Base-by-base conservation (phyloP, 208 protist genomes). In the Crithidia brevicula region DNA sequence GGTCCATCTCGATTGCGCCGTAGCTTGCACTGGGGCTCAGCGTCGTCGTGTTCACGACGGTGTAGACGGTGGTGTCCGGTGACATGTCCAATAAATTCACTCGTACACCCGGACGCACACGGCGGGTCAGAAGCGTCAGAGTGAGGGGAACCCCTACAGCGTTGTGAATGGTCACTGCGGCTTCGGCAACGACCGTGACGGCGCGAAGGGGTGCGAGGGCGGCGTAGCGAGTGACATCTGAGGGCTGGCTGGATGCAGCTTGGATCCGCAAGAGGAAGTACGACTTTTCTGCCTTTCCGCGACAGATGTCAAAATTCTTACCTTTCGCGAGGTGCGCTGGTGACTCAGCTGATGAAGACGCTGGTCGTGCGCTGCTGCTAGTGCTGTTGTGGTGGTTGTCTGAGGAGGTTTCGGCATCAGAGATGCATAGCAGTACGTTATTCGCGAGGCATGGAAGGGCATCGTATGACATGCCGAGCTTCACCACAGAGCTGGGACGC, bases 391-490 rank as follows among this genome's bases (percentile, higher is more conserved):
- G 42, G 34, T n/a, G 20, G 57, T 22, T 27, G 59, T n/a, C n/a
- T n/a, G n/a, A n/a, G n/a, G n/a, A n/a, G n/a, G n/a, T n/a, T n/a
- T n/a, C n/a, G 36, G 54, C 9, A 28, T 28, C 56, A 25, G 81
- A 80, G 11, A 86, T 52, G 59, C 88, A 82, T 0, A 94, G 69
- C 33, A 91, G 77, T 1, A 72, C 79, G 15, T 84, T 63, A 11
- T 74, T 67, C 13, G 76, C 61, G 5, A 91, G 60, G 31, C 73
- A 67, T 0, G 85, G 81, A 15, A 94, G 63, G 34, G 67, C 75
- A 57, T 91, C 83, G 52, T 89, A 91, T 22, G 72, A 73, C n/a
- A 91, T 62, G 36, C 88, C 88, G 6, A 91, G 67, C 8, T 76
- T 45, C 68, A 76, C 36, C 0, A 67, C 43, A 4, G 52, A 23